Conservation (phyloP, 2,329 filamentous ascomycete species). For the Colletotrichum godetiae region DNA sequence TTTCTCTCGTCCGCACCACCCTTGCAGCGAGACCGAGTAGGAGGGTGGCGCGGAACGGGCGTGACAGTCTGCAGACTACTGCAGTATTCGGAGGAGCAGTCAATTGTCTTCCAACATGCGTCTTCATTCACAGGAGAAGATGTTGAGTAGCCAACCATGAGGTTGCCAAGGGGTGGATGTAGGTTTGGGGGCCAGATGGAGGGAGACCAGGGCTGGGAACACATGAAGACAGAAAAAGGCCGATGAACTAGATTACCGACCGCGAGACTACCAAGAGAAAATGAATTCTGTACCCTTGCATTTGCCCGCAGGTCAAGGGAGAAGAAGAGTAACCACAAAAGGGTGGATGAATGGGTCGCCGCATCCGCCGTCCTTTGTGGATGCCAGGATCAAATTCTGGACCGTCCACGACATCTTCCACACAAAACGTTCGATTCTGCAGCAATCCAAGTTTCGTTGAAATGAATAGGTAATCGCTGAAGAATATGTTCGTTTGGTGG, state of each 20-base stretch:
- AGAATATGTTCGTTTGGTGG: not conserved
- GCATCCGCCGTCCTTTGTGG: not conserved
- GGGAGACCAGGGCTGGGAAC: not conserved
- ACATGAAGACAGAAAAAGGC: not conserved
- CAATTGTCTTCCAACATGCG: not conserved
- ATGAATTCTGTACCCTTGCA: not conserved
- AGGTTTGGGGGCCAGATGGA: not conserved
- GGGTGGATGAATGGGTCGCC: not conserved
- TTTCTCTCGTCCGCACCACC: not conserved
- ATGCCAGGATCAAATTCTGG: constrained; percentile 8
- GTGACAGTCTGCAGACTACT: constrained; percentile 19
- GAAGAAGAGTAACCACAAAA: not conserved
- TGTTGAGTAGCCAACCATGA: not conserved
- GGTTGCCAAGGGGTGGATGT: not conserved
- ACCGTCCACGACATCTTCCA: constrained; percentile 5
- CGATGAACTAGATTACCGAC: not conserved
- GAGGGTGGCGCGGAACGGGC: constrained; percentile 7
- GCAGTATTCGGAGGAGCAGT: not conserved
- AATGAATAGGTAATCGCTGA: not conserved
- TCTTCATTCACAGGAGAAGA: not conserved
- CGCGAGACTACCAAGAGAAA: not conserved
- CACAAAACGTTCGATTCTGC: constrained; percentile 8
- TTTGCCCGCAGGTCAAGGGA: not conserved
- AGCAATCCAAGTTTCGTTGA: constrained; percentile 14
- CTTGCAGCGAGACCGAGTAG: not conserved